phyloP scores from a whole-genome alignment of 139 green algal genomes.

The Tetradesmus lagerheimii region DNA sequence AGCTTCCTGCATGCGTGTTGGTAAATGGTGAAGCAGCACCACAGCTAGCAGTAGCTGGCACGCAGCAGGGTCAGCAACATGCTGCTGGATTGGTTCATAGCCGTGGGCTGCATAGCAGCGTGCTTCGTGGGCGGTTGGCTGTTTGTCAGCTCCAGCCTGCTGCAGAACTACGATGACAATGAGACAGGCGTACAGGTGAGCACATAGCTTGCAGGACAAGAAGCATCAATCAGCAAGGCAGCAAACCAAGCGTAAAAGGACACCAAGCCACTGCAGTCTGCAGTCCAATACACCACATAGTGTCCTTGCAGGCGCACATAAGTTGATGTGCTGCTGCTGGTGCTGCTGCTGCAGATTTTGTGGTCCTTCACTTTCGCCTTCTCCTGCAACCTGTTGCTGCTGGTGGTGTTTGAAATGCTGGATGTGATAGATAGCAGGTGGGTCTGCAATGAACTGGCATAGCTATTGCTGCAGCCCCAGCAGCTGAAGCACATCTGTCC shows the following conservation, averaged over 20 bases:
- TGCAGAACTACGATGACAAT: slow-evolving; percentile 64
- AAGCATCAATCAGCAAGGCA: background rate
- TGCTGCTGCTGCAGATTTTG: slow-evolving; percentile 64
- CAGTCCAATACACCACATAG: background rate
- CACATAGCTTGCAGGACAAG: background rate
- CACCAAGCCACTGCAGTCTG: too few species aligned
- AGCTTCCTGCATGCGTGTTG: background rate
- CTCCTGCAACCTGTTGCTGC: slow-evolving; percentile 89
- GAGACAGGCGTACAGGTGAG: slow-evolving; percentile 61
- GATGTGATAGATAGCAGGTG: slow-evolving; percentile 74
- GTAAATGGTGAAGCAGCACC: background rate
- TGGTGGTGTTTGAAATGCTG: slow-evolving; percentile 94
- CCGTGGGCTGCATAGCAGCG: slow-evolving; percentile 30
- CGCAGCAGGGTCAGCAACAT: background rate
- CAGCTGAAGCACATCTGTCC: slow-evolving; percentile 30
- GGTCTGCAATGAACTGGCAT: slow-evolving; percentile 11
- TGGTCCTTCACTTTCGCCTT: slow-evolving; percentile 92
- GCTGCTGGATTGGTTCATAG: slow-evolving; percentile 39
- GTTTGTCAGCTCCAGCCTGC: slow-evolving; percentile 63
- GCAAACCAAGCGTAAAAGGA: background rate
- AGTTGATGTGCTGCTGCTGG: too few species aligned
- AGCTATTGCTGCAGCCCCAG: background rate
- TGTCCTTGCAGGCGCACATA: background rate
- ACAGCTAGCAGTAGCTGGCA: background rate
- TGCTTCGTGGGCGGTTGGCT: slow-evolving; percentile 60